These are phyloP conservation scores for Cytospora schulzeri DNA, from an alignment of 2,329 filamentous ascomycete species.

Conservation along the genomic window DNA sequence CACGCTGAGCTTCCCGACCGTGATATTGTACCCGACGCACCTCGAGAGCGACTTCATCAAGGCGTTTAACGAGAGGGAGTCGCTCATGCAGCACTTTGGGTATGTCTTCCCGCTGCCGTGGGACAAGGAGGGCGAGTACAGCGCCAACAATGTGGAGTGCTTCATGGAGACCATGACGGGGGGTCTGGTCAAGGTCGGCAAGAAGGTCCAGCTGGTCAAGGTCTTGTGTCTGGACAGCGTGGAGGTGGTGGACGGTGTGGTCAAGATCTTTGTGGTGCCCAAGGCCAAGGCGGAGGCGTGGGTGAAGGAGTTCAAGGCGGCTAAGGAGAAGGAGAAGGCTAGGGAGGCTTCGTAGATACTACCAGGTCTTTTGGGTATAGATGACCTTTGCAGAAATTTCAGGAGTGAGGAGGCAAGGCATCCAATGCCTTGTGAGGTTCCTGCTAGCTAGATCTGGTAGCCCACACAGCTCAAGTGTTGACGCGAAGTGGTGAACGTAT, in stretches of 20 bases:
- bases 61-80: conserved; percentile 76
- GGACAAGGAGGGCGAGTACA: conserved; percentile 73
- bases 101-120: conserved; percentile 90
- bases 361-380: background rate
- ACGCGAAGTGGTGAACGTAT: background rate
- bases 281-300: conserved; percentile 69
- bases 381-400: background rate
- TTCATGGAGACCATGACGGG: conserved; percentile 83
- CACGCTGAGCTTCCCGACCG: conserved; percentile 72
- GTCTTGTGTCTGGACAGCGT: conserved; percentile 75
- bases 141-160: conserved; percentile 69
- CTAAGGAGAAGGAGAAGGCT: conserved; percentile 57
- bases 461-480: background rate
- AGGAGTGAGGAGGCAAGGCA: background rate
- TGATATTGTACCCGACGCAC: conserved; percentile 83
- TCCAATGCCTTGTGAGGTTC: background rate
- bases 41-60: conserved; percentile 91
- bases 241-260: conserved; percentile 83
- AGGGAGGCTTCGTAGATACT: conserved; percentile 30
- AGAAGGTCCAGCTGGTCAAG: conserved; percentile 77
- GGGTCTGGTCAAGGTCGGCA: conserved; percentile 85
- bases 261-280: conserved; percentile 82
- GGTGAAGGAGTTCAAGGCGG: conserved; percentile 81
- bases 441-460: background rate
- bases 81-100: conserved; percentile 73